phyloP scores from a whole-genome alignment of 257 asterid species.

The Nicotiana undulata region DNA sequence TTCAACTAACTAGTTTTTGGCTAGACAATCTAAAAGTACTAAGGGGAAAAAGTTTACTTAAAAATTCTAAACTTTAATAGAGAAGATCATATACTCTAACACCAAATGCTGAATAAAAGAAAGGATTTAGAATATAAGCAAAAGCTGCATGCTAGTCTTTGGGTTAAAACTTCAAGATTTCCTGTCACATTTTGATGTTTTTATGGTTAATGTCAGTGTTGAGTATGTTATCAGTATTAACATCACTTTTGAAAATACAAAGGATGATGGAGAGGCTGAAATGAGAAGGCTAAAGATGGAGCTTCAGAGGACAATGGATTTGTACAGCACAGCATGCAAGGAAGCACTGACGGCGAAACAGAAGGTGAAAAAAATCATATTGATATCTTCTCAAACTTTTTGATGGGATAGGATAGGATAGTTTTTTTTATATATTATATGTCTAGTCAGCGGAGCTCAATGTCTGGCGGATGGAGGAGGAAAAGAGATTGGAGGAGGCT shows the following conservation, averaged over 20 bases:
- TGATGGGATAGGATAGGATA: background rate
- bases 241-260: slow-evolving; percentile 2
- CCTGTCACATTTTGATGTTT: background rate
- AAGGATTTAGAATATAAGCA: background rate
- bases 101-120: background rate
- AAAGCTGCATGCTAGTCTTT: background rate
- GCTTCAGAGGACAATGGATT: slow-evolving; percentile 70
- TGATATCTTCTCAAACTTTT: background rate
- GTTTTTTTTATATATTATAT: background rate
- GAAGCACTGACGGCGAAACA: slow-evolving; percentile 68
- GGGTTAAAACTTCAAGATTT: background rate
- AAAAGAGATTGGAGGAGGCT: slow-evolving; percentile 49
- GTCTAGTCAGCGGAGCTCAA: slow-evolving; percentile 61
- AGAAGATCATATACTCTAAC: background rate
- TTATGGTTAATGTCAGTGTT: background rate
- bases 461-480: slow-evolving; percentile 74
- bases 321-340: slow-evolving; percentile 79
- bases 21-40: background rate
- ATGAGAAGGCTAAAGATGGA: slow-evolving; percentile 83
- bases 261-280: slow-evolving; percentile 77
- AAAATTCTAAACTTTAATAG: background rate
- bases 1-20: background rate
- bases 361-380: slow-evolving; percentile 36
- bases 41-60: background rate
- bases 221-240: background rate